Base-by-base conservation (phyloP, 768 basidiomycete genomes). In the Leccinum boreale region DNA sequence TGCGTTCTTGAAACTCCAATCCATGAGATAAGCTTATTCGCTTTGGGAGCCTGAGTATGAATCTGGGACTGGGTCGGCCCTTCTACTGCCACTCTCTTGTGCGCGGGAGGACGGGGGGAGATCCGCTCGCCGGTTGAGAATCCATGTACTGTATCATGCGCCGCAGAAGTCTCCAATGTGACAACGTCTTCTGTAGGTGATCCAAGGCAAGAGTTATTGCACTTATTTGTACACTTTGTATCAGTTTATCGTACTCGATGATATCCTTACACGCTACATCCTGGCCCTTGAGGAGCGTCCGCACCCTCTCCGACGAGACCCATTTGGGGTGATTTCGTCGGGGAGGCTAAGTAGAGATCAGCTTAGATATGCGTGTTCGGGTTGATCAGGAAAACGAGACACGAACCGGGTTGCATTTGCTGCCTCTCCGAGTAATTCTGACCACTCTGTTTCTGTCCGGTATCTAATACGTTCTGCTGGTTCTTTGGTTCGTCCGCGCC, bases 251-350 rank as follows among this genome's bases (percentile, higher is more conserved):
- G 21, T 2, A 21, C 33, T 15, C 39, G 17, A 23, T 9, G 12
- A 14, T 12, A 12, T 11, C 5, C 19, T 62, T 44, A 65, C 4
- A 29, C 46, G 5, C 21, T 49, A 33, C 52, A 55, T 35, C 52
- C 58, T 4, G 44, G 24, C 15, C 49, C 57, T 45, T 59, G 58
- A 12, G 62, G 51, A 10, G 53, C 51, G 8, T 58, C 57, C 1
- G 55, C 51, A 9, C 44, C 52, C 11, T 12, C 29, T 26, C 59
- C 61, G 10, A 28, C 33, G 19, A 44, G 42, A 1, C 15, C 42
- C 2, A 44, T 31, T 14, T 21, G 33, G n/a, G 49, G 5, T 9
- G 46, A 10, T 23, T 35, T 8, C 1, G 39, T 23, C 9, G 44
- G 54, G 1, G 50, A 10, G 4, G 19, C 61, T 67, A 46, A 1